Evolutionary conservation across 2,329 filamentous ascomycete species (phyloP), one percentile per base, ranked within the genome.

Genomic region (Hymenoscyphus fraxineus): DNA sequence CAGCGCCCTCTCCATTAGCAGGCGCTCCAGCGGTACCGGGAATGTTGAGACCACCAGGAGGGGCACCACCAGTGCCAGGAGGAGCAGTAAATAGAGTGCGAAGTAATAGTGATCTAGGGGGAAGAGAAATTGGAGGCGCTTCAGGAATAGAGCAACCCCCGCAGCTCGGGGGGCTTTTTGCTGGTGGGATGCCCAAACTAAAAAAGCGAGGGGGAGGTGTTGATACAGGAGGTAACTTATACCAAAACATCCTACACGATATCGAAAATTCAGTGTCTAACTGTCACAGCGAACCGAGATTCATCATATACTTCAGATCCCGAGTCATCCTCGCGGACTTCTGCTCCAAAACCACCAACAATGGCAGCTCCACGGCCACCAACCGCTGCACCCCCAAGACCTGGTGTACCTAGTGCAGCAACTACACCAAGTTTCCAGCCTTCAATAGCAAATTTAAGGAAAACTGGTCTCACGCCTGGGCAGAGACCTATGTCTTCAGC

Each of bases 121-220:
- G 82, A 57, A 78, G 79, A 67, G 79, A 82, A 66, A 74, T 75
- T 47, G 75, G 71, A 54, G 74, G 77, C 3, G 75, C 74, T 13
- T 70, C 77, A 19, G 78, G 78, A 1, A 77, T 83, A 70, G 85
- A 88, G 27, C 77, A 86, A 22, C 86, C 91, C 58, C 92, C 93
- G 12, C 94, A 97, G 75, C 78, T 98, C 12, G 94, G 82, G 38
- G 95, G 95, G 1, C 77, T 99, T 32, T 97, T 99, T 74, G 92
- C 91, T 0, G 93, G 92, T 41, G 95, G 94, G 44, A 98, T 98
- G 86, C 95, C 95, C 2, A 98, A 97, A 79, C 77, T 99, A 73
- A 91, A 91, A 76, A 97, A 96, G 80, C 85, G 88, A 2, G 90
- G 92, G 63, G 93, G 91, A 58, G 90, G 90, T 47, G 81, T 94